Percentiles rank a stretch among this genome's conserved stretches.
phyloP scores from a whole-genome alignment of 2,329 filamentous ascomycete species.

The Didymella exigua region DNA sequence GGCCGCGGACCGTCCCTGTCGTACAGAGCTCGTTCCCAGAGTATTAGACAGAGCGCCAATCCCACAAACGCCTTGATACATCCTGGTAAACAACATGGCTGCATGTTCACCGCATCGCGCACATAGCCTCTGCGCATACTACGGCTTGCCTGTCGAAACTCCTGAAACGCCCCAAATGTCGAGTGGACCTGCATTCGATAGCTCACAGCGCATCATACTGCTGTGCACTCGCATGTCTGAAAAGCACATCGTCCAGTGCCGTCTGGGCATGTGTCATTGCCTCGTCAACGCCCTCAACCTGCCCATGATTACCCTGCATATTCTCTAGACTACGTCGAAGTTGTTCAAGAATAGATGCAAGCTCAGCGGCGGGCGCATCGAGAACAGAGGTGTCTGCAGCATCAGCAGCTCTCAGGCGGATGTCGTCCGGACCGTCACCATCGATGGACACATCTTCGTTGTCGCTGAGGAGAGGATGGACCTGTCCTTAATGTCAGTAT shows the following conservation, averaged over 20 bases:
- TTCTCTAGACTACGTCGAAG: slow-evolving; percentile 47
- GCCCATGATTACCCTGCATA: slow-evolving; percentile 47
- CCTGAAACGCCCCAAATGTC: slow-evolving; percentile 25
- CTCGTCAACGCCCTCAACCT: slow-evolving; percentile 44
- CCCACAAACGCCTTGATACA: slow-evolving; percentile 24
- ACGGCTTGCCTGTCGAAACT: slow-evolving; percentile 27
- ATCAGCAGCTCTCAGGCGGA: slow-evolving; percentile 31
- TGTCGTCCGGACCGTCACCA: slow-evolving; percentile 41
- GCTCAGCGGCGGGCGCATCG: slow-evolving; percentile 39
- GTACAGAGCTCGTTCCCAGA: slow-evolving; percentile 14
- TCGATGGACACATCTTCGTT: slow-evolving; percentile 20
- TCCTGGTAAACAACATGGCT: slow-evolving; percentile 24
- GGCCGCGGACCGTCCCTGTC: slow-evolving; percentile 19
- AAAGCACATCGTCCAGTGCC: slow-evolving; percentile 45
- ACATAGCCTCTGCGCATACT: slow-evolving; percentile 20
- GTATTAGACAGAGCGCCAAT: slow-evolving; percentile 31
- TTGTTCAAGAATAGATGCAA: slow-evolving; percentile 45
- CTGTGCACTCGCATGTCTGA: slow-evolving; percentile 37
- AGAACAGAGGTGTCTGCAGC: slow-evolving; percentile 27
- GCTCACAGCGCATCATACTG: slow-evolving; percentile 41
- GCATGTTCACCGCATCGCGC: slow-evolving; percentile 21
- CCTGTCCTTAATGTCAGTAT: slow-evolving; percentile 29
- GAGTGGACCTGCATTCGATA: slow-evolving; percentile 37
- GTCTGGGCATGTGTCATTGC: slow-evolving; percentile 38
- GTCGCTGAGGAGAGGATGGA: slow-evolving; percentile 43